Conservation (phyloP, 2,329 filamentous ascomycete genomes). For the Mariannaea elegans region DNA sequence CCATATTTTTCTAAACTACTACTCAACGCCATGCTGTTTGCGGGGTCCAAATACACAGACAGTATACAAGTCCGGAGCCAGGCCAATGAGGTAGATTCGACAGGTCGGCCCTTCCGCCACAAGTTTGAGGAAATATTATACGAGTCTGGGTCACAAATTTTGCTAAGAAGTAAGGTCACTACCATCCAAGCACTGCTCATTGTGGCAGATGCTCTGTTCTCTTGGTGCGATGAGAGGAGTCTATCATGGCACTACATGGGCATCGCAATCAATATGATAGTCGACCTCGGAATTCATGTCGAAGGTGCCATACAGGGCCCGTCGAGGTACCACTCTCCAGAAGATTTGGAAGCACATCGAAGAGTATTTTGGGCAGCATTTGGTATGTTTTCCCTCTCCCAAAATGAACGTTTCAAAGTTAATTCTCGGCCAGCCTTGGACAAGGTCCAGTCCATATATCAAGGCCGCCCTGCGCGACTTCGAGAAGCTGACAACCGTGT, state of each 20-base stretch:
- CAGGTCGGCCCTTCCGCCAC: conserved; percentile 57
- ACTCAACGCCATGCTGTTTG: conserved; percentile 62
- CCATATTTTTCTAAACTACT: conserved; percentile 66
- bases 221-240: conserved; percentile 59
- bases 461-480: conserved; percentile 57
- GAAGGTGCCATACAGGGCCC: conserved; percentile 18
- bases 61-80: conserved; percentile 55
- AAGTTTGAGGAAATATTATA: conserved; percentile 57
- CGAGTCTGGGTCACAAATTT: conserved; percentile 51
- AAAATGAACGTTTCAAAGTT: background rate
- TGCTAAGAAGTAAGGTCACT: conserved; percentile 52
- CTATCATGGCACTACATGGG: conserved; percentile 64
- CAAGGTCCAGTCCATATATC: conserved; percentile 62
- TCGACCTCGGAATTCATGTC: conserved; percentile 55
- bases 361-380: conserved; percentile 45
- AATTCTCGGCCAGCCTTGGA: conserved; percentile 44
- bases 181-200: conserved; percentile 63
- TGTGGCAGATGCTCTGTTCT: conserved; percentile 60
- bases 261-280: conserved; percentile 54
- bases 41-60: conserved; percentile 54
- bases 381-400: background rate
- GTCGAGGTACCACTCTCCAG: conserved; percentile 38
- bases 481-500: conserved; percentile 55
- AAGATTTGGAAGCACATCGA: conserved; percentile 55
- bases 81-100: conserved; percentile 55